Evolutionary conservation across 2,329 filamentous ascomycete species (phyloP).

Genomic region (Sclerotinia trifoliorum): DNA sequence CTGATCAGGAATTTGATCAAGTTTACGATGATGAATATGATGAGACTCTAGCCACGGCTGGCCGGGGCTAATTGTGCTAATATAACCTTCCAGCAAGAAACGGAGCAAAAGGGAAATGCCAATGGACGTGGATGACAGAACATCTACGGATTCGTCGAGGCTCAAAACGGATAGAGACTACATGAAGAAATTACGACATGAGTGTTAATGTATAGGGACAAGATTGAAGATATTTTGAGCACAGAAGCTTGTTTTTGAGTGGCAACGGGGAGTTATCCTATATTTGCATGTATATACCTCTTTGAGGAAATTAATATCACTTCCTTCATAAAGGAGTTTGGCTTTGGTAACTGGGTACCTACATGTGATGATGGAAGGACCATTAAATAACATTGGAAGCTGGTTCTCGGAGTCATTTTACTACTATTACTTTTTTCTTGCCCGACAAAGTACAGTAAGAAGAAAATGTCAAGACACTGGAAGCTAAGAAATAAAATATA

Average conservation of each 20-base stretch:
- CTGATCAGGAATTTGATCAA: background rate
- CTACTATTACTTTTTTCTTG: background rate
- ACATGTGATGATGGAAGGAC: too few relatives aligned
- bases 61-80: background rate
- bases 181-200: conserved; percentile 2
- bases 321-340: background rate
- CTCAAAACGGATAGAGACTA: background rate
- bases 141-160: background rate
- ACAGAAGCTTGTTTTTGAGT: background rate
- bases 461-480: too few relatives aligned
- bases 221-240: background rate
- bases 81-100: background rate
- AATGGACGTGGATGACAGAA: background rate
- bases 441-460: too few relatives aligned
- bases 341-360: background rate
- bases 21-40: background rate
- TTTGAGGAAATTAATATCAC: background rate
- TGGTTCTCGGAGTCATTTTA: background rate
- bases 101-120: background rate
- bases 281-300: background rate
- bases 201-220: background rate
- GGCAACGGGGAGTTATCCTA: too few relatives aligned
- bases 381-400: background rate
- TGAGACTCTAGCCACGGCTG: too few relatives aligned
- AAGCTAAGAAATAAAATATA: background rate